Evolutionary conservation across 2,329 filamentous ascomycete genomes (phyloP).

Genomic region (Geoglossum cookeanum): DNA sequence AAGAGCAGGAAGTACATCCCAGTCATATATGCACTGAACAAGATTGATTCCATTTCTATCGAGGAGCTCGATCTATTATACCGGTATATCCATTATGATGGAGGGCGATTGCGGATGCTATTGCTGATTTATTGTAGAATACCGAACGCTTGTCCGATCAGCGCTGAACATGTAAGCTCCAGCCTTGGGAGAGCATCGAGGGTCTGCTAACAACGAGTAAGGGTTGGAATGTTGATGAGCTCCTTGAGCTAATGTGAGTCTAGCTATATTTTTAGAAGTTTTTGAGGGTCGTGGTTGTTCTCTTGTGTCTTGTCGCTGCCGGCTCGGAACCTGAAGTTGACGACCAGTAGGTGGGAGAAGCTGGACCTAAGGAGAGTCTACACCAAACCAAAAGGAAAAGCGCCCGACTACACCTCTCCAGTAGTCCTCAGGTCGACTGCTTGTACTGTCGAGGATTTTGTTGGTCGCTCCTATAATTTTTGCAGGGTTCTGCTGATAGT

Average conservation of each 20-base stretch:
- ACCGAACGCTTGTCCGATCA: constrained; percentile 91
- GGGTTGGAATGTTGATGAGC: constrained; percentile 94
- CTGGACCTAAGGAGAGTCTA: constrained; percentile 81
- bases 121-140: constrained; percentile 30
- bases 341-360: constrained; percentile 54
- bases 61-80: constrained; percentile 94
- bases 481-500: not conserved
- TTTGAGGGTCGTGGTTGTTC: not conserved
- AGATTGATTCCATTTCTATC: constrained; percentile 95
- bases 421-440: constrained; percentile 70
- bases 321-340: not conserved
- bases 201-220: constrained; percentile 23
- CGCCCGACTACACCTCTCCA: constrained; percentile 79
- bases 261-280: not conserved
- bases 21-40: constrained; percentile 98
- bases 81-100: constrained; percentile 16
- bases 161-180: constrained; percentile 45
- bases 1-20: constrained; percentile 93
- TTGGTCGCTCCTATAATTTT: constrained; percentile 32
- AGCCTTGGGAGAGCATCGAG: not conserved
- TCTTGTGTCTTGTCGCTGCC: no score
- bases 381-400: constrained; percentile 91
- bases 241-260: constrained; percentile 68
- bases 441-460: constrained; percentile 92
- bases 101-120: constrained; percentile 17